Percentiles rank a stretch among this genome's conserved stretches.
phyloP scores from a whole-genome alignment of 495 filamentous ascomycete genomes.

The Paragyromitra xinjiangensis region DNA sequence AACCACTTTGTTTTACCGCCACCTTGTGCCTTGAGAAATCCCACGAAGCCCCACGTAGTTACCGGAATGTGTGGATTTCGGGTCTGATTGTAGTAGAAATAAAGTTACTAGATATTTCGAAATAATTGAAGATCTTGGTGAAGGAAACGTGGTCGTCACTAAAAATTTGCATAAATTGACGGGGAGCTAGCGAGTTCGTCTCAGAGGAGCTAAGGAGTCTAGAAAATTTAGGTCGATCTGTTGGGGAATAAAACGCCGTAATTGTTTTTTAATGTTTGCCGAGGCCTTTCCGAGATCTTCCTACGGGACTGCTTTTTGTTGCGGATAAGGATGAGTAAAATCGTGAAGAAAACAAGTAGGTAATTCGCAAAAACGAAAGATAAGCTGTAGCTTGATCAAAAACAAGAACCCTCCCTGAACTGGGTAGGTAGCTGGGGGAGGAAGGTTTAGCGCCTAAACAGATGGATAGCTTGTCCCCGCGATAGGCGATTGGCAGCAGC shows the following conservation, averaged over 20 bases:
- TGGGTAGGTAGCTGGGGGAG: conserved; percentile 31
- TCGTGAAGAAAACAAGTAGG: conserved; percentile 33
- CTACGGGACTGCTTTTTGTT: conserved; percentile 35
- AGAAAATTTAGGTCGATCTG: conserved; percentile 2
- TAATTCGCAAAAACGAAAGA: conserved; percentile 31
- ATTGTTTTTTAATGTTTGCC: conserved; percentile 28
- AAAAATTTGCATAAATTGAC: conserved; percentile 44
- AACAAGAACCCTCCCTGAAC: conserved; percentile 31
- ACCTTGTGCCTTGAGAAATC: conserved; percentile 4
- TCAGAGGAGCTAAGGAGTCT: conserved; percentile 20
- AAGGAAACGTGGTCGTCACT: conserved; percentile 13
- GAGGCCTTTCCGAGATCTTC: conserved; percentile 32
- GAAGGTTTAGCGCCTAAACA: conserved; percentile 40
- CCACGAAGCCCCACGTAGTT: conserved; percentile 33
- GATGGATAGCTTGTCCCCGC: conserved; percentile 48
- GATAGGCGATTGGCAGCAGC: conserved; percentile 42
- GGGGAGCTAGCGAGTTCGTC: conserved; percentile 28
- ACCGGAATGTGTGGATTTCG: conserved; percentile 10
- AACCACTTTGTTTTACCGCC: conserved; percentile 9
- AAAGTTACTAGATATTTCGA: conserved; percentile 11
- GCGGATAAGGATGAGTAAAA: conserved; percentile 40
- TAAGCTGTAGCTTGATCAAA: conserved; percentile 46
- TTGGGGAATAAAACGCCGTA: conserved; percentile 17
- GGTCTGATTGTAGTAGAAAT: conserved; percentile 4
- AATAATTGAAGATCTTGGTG: conserved; percentile 14